Base-by-base conservation (phyloP, 2,329 filamentous ascomycete species). In the Trichophyton schoenleinii region DNA sequence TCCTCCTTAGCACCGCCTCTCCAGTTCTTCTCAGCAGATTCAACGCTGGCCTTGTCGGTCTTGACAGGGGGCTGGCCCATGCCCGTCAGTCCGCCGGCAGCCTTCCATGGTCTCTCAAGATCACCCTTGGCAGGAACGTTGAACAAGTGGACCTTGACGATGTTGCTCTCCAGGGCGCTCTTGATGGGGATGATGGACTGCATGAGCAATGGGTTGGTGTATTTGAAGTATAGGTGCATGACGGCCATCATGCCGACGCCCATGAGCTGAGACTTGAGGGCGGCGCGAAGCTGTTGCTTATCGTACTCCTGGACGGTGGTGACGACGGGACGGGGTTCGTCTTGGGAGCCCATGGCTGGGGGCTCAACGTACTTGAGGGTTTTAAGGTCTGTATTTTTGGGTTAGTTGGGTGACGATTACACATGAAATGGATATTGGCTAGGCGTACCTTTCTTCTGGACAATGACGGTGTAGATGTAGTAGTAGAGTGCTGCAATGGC, bases 181-280 rank as follows among this genome's bases (percentile, higher is more conserved):
- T 99, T 99, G 77, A 97, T 81, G 38, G 94, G 94, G 73, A 99
- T 94, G 79, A 99, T 96, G 75, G 88, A 95, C 84, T 99, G 94
- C 80, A 99, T 96, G 71, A 96, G 81, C 59, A 99, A 88, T 48
- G 94, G 94, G 85, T 97, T 99, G 80, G 91, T 97, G 87, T 97
- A 99, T 77, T 96, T 91, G 83, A 99, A 88, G 86, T 97, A 99
- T 64, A 99, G 68, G 80, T 99, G 94, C 92, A 99, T 97, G 72
- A 96, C 89, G 64, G 78, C 85, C 92, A 99, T 97, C 91, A 99
- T 99, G 75, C 83, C 91, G 63, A 99, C 81, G 63, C 94, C 94
- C 89, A 96, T 97, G 70, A 95, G 79, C 80, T 97, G 92, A 66
- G 87, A 83, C 77, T 94, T 94, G 83, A 92, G 89, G 67, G 90